Conservation (phyloP, 129 eudicot species). For the Centella asiatica region DNA sequence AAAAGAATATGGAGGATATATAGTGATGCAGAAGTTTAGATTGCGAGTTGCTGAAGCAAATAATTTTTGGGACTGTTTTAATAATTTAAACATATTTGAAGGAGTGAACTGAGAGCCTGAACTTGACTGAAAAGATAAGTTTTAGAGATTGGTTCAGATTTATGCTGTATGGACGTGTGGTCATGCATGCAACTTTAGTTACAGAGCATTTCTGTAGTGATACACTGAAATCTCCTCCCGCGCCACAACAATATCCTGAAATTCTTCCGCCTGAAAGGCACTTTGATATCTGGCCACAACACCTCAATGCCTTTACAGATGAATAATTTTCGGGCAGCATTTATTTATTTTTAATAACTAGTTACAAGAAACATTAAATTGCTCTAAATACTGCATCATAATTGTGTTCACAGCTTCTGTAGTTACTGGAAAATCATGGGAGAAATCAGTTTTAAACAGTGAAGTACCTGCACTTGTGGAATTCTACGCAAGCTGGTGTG, state of each 20-base stretch:
- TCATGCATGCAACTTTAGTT: too few relatives aligned
- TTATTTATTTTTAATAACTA: too few relatives aligned
- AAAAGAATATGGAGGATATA: neutral
- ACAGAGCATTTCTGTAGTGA: too few relatives aligned
- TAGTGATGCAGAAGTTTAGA: neutral
- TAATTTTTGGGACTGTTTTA: neutral
- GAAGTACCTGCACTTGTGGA: slow-evolving; percentile 78
- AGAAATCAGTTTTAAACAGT: slow-evolving; percentile 50
- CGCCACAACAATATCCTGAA: too few relatives aligned
- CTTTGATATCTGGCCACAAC: too few relatives aligned
- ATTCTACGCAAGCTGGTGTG: slow-evolving; percentile 97
- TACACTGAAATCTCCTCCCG: neutral
- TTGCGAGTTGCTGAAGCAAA: neutral
- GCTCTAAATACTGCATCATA: neutral
- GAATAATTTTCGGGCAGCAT: too few relatives aligned
- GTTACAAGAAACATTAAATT: neutral
- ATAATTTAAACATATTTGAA: too few relatives aligned
- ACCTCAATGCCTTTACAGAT: too few relatives aligned
- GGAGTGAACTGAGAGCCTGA: neutral
- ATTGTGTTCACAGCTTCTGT: slow-evolving; percentile 45
- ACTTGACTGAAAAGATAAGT: neutral
- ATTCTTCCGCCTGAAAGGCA: too few relatives aligned
- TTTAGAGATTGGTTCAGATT: neutral
- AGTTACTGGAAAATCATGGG: slow-evolving; percentile 73
- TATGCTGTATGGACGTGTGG: neutral